These are phyloP conservation scores for Agaricus blazei DNA, from an alignment of 768 basidiomycete genomes.

Conservation along the genomic window DNA sequence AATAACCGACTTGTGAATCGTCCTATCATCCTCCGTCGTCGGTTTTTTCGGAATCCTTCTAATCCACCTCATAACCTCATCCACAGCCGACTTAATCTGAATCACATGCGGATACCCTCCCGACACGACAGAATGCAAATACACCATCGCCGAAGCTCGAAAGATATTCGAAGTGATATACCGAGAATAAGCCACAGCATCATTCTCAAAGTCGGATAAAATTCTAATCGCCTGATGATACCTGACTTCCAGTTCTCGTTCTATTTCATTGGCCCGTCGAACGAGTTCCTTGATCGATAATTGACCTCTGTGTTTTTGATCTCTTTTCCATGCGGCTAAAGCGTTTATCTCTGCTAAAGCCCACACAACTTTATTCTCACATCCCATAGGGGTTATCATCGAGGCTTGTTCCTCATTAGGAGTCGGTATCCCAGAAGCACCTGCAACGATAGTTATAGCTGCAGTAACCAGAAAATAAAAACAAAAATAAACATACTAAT, in stretches of 20 bases:
- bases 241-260: slow-evolving; percentile 25
- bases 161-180: slow-evolving; percentile 56
- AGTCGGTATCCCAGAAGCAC: not conserved
- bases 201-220: slow-evolving; percentile 16
- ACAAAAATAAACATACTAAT: no score
- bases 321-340: slow-evolving; percentile 63
- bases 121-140: slow-evolving; percentile 72
- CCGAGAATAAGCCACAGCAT: slow-evolving; percentile 31
- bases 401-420: slow-evolving; percentile 33
- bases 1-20: slow-evolving; percentile 49
- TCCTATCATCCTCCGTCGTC: slow-evolving; percentile 15
- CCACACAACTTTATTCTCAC: slow-evolving; percentile 74
- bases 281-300: slow-evolving; percentile 64
- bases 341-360: slow-evolving; percentile 70
- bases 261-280: slow-evolving; percentile 45
- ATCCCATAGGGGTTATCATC: slow-evolving; percentile 83
- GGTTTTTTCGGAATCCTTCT: slow-evolving; percentile 27
- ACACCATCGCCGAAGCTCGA: slow-evolving; percentile 68
- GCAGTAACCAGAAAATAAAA: no score
- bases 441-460: no score
- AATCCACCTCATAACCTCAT: slow-evolving; percentile 48
- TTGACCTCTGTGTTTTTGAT: slow-evolving; percentile 28
- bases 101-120: slow-evolving; percentile 62
- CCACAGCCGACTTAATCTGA: slow-evolving; percentile 54
- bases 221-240: slow-evolving; percentile 14